These are phyloP conservation scores for Ogataea salicorniae DNA, from an alignment of 805 yeast species.

Conservation along the genomic window DNA sequence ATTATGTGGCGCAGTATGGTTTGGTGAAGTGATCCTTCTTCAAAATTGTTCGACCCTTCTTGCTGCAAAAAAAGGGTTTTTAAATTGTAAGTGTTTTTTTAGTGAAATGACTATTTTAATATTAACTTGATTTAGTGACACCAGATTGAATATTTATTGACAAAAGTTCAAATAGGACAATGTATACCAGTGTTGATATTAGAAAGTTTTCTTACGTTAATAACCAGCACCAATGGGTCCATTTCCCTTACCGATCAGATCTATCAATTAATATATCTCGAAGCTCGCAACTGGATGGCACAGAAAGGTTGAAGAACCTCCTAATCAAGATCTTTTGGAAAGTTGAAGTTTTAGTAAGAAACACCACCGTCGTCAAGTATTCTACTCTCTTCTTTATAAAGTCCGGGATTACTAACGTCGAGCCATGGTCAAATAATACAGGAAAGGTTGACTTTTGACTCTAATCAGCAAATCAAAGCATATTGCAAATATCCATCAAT, in stretches of 20 bases:
- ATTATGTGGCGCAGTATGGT: too few species aligned
- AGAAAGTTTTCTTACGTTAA: conserved; percentile 19
- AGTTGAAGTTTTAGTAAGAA: conserved; percentile 17
- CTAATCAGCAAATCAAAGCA: conserved; percentile 14
- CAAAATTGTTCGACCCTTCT: too few species aligned
- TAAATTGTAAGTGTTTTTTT: too few species aligned
- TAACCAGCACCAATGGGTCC: conserved; percentile 18
- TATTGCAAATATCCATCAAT: conserved; percentile 22
- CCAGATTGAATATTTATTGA: neutral
- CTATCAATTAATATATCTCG: conserved; percentile 13
- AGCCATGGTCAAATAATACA: neutral
- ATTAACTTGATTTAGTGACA: neutral
- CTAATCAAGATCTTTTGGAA: conserved; percentile 21
- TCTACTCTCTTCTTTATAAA: neutral
- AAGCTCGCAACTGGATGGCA: neutral
- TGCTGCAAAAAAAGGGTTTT: too few species aligned
- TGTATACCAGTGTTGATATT: conserved; percentile 10
- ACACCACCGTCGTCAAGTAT: neutral
- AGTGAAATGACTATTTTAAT: too few species aligned
- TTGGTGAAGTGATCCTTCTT: too few species aligned
- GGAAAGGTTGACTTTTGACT: conserved; percentile 20
- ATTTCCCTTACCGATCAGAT: conserved; percentile 23
- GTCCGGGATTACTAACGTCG: neutral
- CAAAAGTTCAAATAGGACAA: neutral
- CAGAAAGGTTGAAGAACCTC: conserved; percentile 1